Evolutionary conservation across 1,284 basidiomycete genomes (phyloP).

Genomic region (Sporisorium sorghi): DNA sequence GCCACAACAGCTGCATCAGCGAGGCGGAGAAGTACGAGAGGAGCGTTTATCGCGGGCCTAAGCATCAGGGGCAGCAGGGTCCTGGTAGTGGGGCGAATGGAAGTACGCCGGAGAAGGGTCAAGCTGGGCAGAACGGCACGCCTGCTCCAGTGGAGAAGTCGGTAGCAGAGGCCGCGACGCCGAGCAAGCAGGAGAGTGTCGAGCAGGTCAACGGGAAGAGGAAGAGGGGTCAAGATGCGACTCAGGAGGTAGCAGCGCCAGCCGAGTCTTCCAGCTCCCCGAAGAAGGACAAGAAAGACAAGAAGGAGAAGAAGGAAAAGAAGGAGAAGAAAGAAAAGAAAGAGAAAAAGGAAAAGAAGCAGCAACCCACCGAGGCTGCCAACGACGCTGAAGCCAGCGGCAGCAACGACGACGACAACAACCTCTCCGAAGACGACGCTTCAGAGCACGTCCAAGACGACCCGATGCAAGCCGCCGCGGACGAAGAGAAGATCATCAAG

Average conservation of each 20-base stretch:
- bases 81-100: not conserved
- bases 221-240: conserved; percentile 31
- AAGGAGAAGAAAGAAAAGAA: conserved; percentile 32
- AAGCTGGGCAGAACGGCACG: conserved; percentile 11
- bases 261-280: conserved; percentile 4
- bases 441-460: conserved; percentile 50
- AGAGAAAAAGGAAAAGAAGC: conserved; percentile 65
- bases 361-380: not conserved
- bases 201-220: conserved; percentile 30
- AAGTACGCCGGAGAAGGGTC: conserved; percentile 16
- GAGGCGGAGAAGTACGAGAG: conserved; percentile 69
- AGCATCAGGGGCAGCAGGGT: conserved; percentile 22
- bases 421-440: conserved; percentile 12
- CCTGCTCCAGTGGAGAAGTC: conserved; percentile 4
- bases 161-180: not conserved
- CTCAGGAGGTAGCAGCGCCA: conserved; percentile 2
- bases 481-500: conserved; percentile 50
- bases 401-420: conserved; percentile 1
- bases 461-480: conserved; percentile 33
- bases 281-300: conserved; percentile 26
- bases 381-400: conserved; percentile 3
- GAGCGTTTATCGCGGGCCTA: conserved; percentile 46
- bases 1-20: conserved; percentile 67
- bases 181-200: conserved; percentile 15
- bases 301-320: conserved; percentile 68